Evolutionary conservation across 2,329 filamentous ascomycete genomes (phyloP).

Genomic region (Fragosphaeria purpurea): DNA sequence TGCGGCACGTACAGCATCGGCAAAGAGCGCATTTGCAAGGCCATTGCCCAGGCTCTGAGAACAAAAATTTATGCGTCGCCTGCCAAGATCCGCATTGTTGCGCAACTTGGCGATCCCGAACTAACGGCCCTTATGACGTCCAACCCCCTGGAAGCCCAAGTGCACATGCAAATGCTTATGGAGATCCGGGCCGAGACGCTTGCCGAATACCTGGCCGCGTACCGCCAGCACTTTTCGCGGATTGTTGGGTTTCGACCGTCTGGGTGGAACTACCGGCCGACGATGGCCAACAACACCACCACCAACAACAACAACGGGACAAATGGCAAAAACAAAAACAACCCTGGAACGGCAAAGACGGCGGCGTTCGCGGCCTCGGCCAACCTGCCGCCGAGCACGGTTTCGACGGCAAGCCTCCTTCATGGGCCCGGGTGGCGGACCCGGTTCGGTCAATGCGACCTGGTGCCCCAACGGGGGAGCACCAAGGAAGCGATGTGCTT

Average conservation of each 20-base stretch:
- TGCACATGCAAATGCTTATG: conserved; percentile 95
- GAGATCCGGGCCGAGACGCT: conserved; percentile 88
- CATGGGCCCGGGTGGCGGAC: conserved; percentile 63
- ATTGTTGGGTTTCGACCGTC: conserved; percentile 87
- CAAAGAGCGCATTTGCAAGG: conserved; percentile 91
- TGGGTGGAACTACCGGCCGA: conserved; percentile 85
- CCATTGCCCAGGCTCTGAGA: conserved; percentile 74
- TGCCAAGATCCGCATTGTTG: conserved; percentile 73
- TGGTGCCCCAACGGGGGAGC: conserved; percentile 74
- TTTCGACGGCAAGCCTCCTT: conserved; percentile 41
- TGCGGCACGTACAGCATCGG: conserved; percentile 97
- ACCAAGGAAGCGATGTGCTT: conserved; percentile 77
- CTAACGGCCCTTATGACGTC: conserved; percentile 67
- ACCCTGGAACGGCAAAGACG: background rate
- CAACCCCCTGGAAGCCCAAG: conserved; percentile 75
- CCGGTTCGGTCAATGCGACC: conserved; percentile 58
- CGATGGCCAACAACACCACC: conserved; percentile 41
- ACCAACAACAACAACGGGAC: conserved; percentile 43
- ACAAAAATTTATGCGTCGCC: conserved; percentile 85
- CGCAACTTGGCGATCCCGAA: conserved; percentile 76
- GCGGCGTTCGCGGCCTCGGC: conserved; percentile 41
- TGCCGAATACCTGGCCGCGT: conserved; percentile 73
- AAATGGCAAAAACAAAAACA: too few species aligned
- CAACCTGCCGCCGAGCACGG: conserved; percentile 36
- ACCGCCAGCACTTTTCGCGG: conserved; percentile 72